Evolutionary conservation across 202 grass and related monocot species (phyloP).

Genomic region (Musa balbisiana): DNA sequence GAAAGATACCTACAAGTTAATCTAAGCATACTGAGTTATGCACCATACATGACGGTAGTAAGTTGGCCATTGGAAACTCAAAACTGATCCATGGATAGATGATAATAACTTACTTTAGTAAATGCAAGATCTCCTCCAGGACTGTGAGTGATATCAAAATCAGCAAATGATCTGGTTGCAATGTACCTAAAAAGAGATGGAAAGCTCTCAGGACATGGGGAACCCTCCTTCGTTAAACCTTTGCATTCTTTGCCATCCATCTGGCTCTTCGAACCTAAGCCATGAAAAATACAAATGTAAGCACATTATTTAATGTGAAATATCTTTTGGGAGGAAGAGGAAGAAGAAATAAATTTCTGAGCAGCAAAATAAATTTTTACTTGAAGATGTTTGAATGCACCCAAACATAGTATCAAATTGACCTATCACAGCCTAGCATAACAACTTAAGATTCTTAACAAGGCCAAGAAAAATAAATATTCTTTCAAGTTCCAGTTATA

Average conservation of each 20-base stretch:
- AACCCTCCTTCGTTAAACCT: not conserved
- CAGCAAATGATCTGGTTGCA: not conserved
- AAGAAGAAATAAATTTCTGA: too few relatives aligned
- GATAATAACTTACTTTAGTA: not conserved
- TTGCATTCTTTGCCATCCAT: not conserved
- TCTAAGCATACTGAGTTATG: not conserved
- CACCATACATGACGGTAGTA: not conserved
- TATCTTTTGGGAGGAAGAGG: too few relatives aligned
- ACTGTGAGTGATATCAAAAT: not conserved
- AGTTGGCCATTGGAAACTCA: not conserved
- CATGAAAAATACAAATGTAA: too few relatives aligned
- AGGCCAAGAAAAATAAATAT: too few relatives aligned
- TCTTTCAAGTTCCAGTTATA: too few relatives aligned
- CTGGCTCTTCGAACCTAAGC: too few relatives aligned
- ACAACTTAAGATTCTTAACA: too few relatives aligned
- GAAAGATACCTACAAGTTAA: not conserved
- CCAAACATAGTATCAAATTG: too few relatives aligned
- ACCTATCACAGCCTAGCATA: too few relatives aligned
- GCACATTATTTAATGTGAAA: too few relatives aligned
- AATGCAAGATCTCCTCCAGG: not conserved
- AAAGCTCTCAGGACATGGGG: not conserved
- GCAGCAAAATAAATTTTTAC: too few relatives aligned
- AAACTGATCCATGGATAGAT: not conserved
- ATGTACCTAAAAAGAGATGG: slow-evolving; percentile 7
- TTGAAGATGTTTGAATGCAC: too few relatives aligned